Percentiles rank a stretch among this genome's conserved stretches.
Evolutionary conservation across 1,284 basidiomycete species (phyloP).

Genomic region (Xerocomus tenax): DNA sequence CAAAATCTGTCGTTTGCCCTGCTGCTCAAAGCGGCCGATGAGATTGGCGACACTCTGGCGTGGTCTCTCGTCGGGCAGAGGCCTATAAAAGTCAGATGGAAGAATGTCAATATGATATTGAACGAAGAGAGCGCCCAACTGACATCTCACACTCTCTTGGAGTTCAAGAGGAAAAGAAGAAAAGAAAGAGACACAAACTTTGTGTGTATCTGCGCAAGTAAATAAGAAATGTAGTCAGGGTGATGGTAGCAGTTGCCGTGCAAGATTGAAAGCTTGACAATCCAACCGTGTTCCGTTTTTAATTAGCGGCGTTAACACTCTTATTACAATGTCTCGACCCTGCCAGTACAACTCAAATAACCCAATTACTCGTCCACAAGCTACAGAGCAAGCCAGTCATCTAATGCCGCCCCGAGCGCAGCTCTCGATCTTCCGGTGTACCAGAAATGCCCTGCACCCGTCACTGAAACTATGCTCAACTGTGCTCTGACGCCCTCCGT

Average conservation of each 20-base stretch:
- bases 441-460: slow-evolving; percentile 46
- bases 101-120: slow-evolving; percentile 15
- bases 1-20: slow-evolving; percentile 52
- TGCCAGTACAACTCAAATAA: not conserved
- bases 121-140: slow-evolving; percentile 10
- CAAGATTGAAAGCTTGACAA: too few relatives aligned
- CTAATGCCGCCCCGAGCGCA: slow-evolving; percentile 16
- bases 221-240: slow-evolving; percentile 16
- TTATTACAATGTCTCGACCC: not conserved
- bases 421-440: slow-evolving; percentile 16
- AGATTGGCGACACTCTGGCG: slow-evolving; percentile 74
- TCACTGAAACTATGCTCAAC: slow-evolving; percentile 29
- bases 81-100: slow-evolving; percentile 38
- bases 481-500: slow-evolving; percentile 18
- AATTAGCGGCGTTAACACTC: too few relatives aligned
- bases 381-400: slow-evolving; percentile 15
- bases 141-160: slow-evolving; percentile 25
- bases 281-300: too few relatives aligned
- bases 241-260: slow-evolving; percentile 11
- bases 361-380: not conserved
- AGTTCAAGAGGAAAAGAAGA: slow-evolving; percentile 12
- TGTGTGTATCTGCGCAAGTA: slow-evolving; percentile 3
- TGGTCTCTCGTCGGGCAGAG: slow-evolving; percentile 73
- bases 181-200: slow-evolving; percentile 13
- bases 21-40: slow-evolving; percentile 73